Base-by-base conservation (phyloP, 2,329 filamentous ascomycete genomes). In the Trichoderma sp. region DNA sequence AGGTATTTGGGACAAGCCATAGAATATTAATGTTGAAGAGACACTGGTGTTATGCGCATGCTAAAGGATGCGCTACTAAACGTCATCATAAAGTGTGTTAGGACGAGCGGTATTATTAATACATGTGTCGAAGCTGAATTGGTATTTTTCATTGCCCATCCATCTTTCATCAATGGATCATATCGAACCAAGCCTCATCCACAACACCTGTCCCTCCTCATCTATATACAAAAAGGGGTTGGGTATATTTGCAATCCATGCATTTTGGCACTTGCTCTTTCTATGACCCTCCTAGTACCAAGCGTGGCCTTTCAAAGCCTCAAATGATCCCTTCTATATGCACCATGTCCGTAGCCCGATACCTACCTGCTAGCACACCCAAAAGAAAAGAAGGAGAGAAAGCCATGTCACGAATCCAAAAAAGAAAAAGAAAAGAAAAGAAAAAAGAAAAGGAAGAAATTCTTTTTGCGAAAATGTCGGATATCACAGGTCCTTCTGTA, bases 401-500 rank as follows among this genome's bases (percentile, higher is more conserved):
- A n/a, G n/a, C n/a, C n/a, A n/a, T n/a, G n/a, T n/a, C n/a, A n/a
- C n/a, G n/a, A n/a, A n/a, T n/a, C n/a, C n/a, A n/a, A n/a, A n/a
- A n/a, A n/a, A n/a, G n/a, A 48, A 22, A 17, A n/a, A 45, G 3
- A 27, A 29, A 29, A 52, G 19, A 45, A 29, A 12, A 3, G 6
- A 12, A 64, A 6, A 15, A 22, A 60, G 5, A 39, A 42, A 54
- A 54, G 13, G 25, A 27, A 37, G 22, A n/a, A 25, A 37, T 17
- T 2, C 17, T 25, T 32, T 6, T 32, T 17, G 25, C 25, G 2
- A 12, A 42, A 6, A 48, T 17, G 15, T n/a, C 10, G 3, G 5
- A n/a, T 17, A 54, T 63, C 27, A 67, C n/a, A 67, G 12, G 50
- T 68, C 58, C 29, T 68, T 68, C 12, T 68, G 50, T 69, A 81